Base-by-base conservation (phyloP, 306 rosid species). In the Spatholobus suberectus region DNA sequence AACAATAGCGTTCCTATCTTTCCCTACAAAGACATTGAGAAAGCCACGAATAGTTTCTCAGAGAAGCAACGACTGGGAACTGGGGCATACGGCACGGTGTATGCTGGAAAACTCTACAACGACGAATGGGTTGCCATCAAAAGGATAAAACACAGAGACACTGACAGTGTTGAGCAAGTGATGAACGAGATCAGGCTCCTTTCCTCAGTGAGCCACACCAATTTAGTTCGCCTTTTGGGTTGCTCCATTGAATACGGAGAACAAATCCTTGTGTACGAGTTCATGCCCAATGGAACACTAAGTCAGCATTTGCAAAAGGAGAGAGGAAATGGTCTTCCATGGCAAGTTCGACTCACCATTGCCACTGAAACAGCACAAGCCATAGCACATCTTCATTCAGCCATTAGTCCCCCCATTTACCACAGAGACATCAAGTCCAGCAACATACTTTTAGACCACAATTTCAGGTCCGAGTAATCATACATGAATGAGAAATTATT, bases 361-460 rank as follows among this genome's bases (percentile, higher is more conserved):
- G 97, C 97, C n/a, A 20, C 83, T 5, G 97, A 96, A 89, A 96
- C 99, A 1, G 97, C 98, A 46, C 91, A 88, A 73, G 99, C 99
- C 49, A 91, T 96, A 18, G 87, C 99, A 11, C 89, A 94, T 77
- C 99, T 96, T 26, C 99, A 96, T 78, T 91, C 91, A 9, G 84
- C 93, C 35, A 84, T 90, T 1, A 66, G 83, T 2, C 98, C 97
- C 0, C 99, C 99, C 2, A 96, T 96, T 21, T 94, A 91, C 79
- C 99, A 96, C 52, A 82, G 99, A 83, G 99, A 96, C 43, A 91
- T 96, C 10, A 96, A 96, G 70, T 94, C 99, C 15, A 96, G 97
- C 67, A 96, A 96, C 87, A 96, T 96, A 17, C 88, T 96, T 24
- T 72, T 96, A 80, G 99, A 94, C 69, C 15, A 81, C 8, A 85